phyloP scores from a whole-genome alignment of 2,329 filamentous ascomycete genomes.

The Kalmusia sp. region DNA sequence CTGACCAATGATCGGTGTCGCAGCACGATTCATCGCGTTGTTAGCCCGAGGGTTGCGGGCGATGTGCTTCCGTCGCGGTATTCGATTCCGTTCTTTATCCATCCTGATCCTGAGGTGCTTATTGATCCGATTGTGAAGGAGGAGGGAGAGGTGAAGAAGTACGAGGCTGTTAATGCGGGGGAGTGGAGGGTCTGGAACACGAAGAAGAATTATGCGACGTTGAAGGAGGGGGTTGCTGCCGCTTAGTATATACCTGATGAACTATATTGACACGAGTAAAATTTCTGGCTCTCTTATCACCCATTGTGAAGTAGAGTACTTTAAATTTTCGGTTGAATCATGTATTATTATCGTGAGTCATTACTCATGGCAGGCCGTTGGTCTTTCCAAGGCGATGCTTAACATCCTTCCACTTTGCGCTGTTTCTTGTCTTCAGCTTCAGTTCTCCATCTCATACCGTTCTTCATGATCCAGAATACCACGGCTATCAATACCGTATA shows the following conservation, averaged over 20 bases:
- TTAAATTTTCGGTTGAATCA: no score
- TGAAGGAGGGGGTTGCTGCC: constrained; percentile 4
- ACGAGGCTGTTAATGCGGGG: constrained; percentile 44
- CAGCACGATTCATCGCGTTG: constrained; percentile 47
- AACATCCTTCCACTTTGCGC: background rate
- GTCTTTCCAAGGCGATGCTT: background rate
- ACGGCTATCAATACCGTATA: constrained; percentile 34
- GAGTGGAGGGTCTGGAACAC: constrained; percentile 46
- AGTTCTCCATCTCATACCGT: constrained; percentile 40
- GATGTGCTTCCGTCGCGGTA: constrained; percentile 41
- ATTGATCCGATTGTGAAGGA: constrained; percentile 45
- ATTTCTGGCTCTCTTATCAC: no score
- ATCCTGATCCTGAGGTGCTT: constrained; percentile 43
- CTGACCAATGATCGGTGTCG: constrained; percentile 40
- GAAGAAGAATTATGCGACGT: constrained; percentile 30
- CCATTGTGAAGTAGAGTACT: no score
- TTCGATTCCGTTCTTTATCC: constrained; percentile 50
- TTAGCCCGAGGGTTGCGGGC: constrained; percentile 32
- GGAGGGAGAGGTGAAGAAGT: constrained; percentile 42
- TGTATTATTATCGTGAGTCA: no score
- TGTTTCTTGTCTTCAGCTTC: constrained; percentile 25
- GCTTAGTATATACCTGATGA: background rate
- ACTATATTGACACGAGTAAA: no score
- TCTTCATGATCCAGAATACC: constrained; percentile 39
- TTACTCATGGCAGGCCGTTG: background rate